Percentiles rank a stretch among this genome's conserved stretches.
These are phyloP conservation scores for Serendipita sp. DNA, from an alignment of 768 basidiomycete genomes.

Conservation along the genomic window DNA sequence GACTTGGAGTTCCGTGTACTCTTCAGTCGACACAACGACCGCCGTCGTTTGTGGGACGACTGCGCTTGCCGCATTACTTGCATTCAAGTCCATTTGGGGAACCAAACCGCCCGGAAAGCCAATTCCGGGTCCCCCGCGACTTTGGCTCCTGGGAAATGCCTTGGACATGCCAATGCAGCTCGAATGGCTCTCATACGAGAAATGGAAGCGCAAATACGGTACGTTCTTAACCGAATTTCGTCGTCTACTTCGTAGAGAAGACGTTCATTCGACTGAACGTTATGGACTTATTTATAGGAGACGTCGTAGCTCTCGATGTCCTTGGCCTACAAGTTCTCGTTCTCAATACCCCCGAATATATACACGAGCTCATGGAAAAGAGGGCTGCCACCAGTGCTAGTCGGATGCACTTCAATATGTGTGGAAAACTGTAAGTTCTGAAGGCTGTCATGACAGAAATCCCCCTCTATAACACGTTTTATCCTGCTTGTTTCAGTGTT, in stretches of 20 bases:
- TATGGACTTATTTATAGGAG: neutral
- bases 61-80: no score
- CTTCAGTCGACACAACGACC: no score
- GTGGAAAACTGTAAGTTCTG: neutral
- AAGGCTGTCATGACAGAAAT: neutral
- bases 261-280: neutral
- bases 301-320: neutral
- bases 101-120: neutral
- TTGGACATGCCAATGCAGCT: slow-evolving; percentile 12
- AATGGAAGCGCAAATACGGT: slow-evolving; percentile 42
- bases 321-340: neutral
- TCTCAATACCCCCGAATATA: neutral
- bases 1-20: no score
- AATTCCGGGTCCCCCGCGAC: slow-evolving; percentile 14
- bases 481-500: no score
- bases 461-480: no score
- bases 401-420: neutral
- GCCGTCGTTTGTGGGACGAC: no score
- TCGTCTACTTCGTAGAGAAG: no score
- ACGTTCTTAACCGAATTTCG: neutral
- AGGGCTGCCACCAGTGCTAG: neutral
- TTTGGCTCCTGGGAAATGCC: slow-evolving; percentile 16
- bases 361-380: neutral
- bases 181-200: slow-evolving; percentile 45
- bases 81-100: no score